Evolutionary conservation across 2,329 filamentous ascomycete genomes (phyloP).

Genomic region (Diaporthe sp.): DNA sequence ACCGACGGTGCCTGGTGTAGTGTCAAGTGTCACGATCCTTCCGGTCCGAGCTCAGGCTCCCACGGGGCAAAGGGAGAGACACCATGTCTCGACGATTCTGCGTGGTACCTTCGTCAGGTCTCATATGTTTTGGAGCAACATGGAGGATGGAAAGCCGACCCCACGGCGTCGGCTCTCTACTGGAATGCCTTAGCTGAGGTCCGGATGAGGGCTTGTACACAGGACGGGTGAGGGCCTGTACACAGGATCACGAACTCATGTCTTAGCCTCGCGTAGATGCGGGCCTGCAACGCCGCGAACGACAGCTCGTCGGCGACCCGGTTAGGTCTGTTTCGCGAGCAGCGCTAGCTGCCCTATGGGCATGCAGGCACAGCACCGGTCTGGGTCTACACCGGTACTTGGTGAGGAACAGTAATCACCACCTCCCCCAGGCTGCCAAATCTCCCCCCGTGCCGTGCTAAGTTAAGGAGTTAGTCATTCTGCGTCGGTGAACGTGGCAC

Average conservation of each 20-base stretch:
- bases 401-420: constrained; percentile 23
- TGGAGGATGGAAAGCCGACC: neutral
- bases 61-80: constrained; percentile 1
- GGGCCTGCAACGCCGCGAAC: neutral
- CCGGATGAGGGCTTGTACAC: constrained; percentile 7
- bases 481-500: constrained; percentile 21
- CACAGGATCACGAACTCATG: constrained; percentile 1
- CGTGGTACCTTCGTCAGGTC: constrained; percentile 1
- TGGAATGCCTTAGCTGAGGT: neutral
- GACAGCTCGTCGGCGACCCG: neutral
- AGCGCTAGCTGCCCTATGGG: constrained; percentile 23
- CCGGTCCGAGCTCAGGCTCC: constrained; percentile 1
- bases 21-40: constrained; percentile 11
- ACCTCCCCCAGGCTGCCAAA: constrained; percentile 19
- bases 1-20: neutral
- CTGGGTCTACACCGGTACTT: constrained; percentile 20
- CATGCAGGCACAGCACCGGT: constrained; percentile 24
- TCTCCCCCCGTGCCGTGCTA: neutral
- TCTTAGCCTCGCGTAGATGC: neutral
- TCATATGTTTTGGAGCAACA: neutral
- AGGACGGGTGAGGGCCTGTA: neutral
- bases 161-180: constrained; percentile 5
- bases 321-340: neutral
- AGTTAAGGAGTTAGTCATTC: constrained; percentile 19
- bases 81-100: neutral